These are phyloP conservation scores for Piedraia hortae DNA, from an alignment of 2,329 filamentous ascomycete genomes.

Conservation along the genomic window DNA sequence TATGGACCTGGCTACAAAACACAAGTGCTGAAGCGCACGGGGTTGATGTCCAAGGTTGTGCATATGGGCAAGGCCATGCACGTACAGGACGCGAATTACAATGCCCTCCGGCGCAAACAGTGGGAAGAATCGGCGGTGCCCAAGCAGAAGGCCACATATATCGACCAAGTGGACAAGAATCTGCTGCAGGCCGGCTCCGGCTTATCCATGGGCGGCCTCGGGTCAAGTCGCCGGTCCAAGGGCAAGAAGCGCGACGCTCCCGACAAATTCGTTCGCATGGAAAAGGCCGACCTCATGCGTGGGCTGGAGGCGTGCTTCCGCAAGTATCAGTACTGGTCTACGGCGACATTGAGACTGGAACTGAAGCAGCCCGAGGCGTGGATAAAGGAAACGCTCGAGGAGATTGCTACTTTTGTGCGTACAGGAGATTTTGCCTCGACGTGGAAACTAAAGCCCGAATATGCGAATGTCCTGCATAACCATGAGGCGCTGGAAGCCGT, in stretches of 20 bases:
- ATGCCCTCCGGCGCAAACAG: slow-evolving; percentile 18
- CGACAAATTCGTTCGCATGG: slow-evolving; percentile 73
- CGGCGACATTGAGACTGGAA: slow-evolving; percentile 52
- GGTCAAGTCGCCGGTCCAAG: slow-evolving; percentile 8
- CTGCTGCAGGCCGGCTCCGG: slow-evolving; percentile 12
- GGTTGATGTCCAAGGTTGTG: slow-evolving; percentile 40
- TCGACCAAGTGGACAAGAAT: slow-evolving; percentile 13
- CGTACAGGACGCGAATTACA: slow-evolving; percentile 44
- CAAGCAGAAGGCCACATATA: slow-evolving; percentile 23
- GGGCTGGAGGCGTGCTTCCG: slow-evolving; percentile 61
- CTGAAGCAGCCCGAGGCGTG: slow-evolving; percentile 82
- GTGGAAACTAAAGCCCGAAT: slow-evolving; percentile 55
- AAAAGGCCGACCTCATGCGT: slow-evolving; percentile 67
- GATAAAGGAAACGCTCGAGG: slow-evolving; percentile 57
- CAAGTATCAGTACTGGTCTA: slow-evolving; percentile 75
- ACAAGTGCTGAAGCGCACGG: slow-evolving; percentile 40
- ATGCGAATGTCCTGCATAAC: slow-evolving; percentile 16
- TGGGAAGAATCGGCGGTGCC: slow-evolving; percentile 13
- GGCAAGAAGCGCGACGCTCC: slow-evolving; percentile 24
- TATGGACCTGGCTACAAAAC: slow-evolving; percentile 8
- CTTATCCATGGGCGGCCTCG: slow-evolving; percentile 11
- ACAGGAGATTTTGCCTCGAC: slow-evolving; percentile 62
- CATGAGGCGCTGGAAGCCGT: slow-evolving; percentile 22
- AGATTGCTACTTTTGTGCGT: slow-evolving; percentile 59
- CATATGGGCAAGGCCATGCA: slow-evolving; percentile 48